Evolutionary conservation across 345 rosid genomes (phyloP), one percentile per base, ranked within the genome.

Genomic region (Aquilaria yunnanensis): DNA sequence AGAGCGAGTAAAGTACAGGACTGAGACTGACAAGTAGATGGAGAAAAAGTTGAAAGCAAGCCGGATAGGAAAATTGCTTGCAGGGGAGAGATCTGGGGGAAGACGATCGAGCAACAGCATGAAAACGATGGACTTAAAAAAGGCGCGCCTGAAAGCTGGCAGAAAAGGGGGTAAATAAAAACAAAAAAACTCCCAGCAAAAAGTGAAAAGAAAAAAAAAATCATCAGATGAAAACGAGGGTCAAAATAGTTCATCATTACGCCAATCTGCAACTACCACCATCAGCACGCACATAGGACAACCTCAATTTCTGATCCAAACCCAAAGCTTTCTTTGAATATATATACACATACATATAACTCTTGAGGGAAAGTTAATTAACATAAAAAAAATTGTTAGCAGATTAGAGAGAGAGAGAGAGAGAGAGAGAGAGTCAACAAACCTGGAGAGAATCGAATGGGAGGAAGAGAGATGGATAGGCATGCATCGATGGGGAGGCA

Each of bases 171-270:
- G 70, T 66, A 71, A 30, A 52, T 50, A 61, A 70, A 72, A 70
- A 47, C 75, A 68, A 58, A 60, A 57, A 68, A 57, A 74, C 32
- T 31, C 53, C 1, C 68, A 76, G 80, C 78, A 73, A 67, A 68
- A 59, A 77, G 52, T 51, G 72, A 76, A 59, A 59, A 72, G 71
- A 16, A 57, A 12, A 55, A 61, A 67, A 70, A 70, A 37, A 9
- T 9, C 43, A 37, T 37, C 43, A 9, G 61, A 70, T 48, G 54
- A 43, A 59, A 62, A 63, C 46, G 47, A 69, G 59, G 62, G 92
- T 86, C 84, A 81, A 81, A 76, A 67, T 51, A 53, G 66, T 67
- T 81, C 85, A 86, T 86, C 83, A 81, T 81, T 79, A 76, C 86
- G 45, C 78, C 83, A 83, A 83, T 83, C 86, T 72, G 83, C 74